Base-by-base conservation (phyloP, 1,139 yeast species). In the Nakaseomyces nivariensis region DNA sequence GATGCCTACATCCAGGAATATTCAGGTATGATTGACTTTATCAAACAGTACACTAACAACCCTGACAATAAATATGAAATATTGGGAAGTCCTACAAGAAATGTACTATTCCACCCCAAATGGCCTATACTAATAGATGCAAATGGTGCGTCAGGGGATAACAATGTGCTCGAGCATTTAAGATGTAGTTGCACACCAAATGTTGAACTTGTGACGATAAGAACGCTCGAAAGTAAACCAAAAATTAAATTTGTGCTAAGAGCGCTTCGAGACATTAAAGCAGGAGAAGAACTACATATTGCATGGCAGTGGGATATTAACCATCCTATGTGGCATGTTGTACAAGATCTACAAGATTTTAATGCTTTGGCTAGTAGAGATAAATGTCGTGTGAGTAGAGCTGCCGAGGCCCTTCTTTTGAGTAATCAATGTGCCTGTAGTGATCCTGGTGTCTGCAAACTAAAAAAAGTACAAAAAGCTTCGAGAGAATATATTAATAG, bases 271-370 rank as follows among this genome's bases (percentile, higher is more conserved):
- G 77, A 77, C 3, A 78, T 90, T 25, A 71, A 72, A 49, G 59
- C 71, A 11, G 88, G 81, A 40, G 75, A 78, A 40, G 97, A 90
- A 64, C 68, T 90, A 37, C 76, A 94, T 1, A 68, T 87, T 26
- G 79, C 79, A 1, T 90, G 97, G 97, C 87, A 84, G 55, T 90
- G 96, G 96, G 96, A 89, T 62, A 62, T 68, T 4, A 58, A 68
- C 10, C 96, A 89, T 63, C 96, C 97, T 2, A 85, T 87, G 37
- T 70, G 71, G 51, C 74, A 74, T 56, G 67, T 85, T 52, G 72
- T 76, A 42, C 67, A 69, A 32, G 69, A 71, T 4, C 64, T 68
- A 0, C 61, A 67, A 54, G 58, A 64, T 4, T 60, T 67, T 43
- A 74, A 70, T 36, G 60, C 70, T 17, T 67, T 82, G 43, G 59